Conservation (phyloP, 1,284 basidiomycete genomes). For the Stereum hirsutum region DNA sequence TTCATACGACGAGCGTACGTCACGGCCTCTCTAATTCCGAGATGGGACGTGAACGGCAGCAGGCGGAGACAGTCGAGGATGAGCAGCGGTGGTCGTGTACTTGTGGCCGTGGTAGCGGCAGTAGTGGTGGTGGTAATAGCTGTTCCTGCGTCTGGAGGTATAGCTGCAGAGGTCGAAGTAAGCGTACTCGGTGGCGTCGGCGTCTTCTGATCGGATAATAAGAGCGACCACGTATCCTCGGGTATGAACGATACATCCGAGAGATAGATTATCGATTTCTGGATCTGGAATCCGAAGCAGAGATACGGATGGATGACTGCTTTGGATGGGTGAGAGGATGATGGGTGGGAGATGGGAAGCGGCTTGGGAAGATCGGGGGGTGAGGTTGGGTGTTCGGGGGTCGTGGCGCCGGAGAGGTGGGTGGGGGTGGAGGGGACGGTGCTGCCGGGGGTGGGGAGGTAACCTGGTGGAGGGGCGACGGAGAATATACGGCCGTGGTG, state of each 20-base stretch:
- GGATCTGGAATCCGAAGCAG: slow-evolving; percentile 69
- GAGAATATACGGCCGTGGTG: slow-evolving; percentile 59
- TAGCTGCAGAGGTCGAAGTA: slow-evolving; percentile 18
- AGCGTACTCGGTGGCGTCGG: slow-evolving; percentile 16
- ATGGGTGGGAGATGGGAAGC: no score
- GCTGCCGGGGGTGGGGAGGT: slow-evolving; percentile 19
- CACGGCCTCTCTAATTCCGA: slow-evolving; percentile 55
- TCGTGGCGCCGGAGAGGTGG: slow-evolving; percentile 8
- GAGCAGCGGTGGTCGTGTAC: no score
- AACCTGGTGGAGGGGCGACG: slow-evolving; percentile 25
- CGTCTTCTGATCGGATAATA: no score
- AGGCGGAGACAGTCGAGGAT: slow-evolving; percentile 68
- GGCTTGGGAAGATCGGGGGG: slow-evolving; percentile 8
- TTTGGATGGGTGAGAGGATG: no score
- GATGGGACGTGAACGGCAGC: slow-evolving; percentile 57
- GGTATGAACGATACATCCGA: slow-evolving; percentile 73
- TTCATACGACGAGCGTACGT: slow-evolving; percentile 41
- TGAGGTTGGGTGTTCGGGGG: slow-evolving; percentile 6
- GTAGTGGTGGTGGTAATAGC: no score
- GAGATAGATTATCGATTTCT: slow-evolving; percentile 55
- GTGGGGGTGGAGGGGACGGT: slow-evolving; percentile 1
- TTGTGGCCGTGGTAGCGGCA: no score
- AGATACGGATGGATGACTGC: slow-evolving; percentile 58
- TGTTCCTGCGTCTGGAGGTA: no score
- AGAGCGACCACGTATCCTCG: slow-evolving; percentile 50